Percentiles rank a stretch among this genome's conserved stretches.
phyloP scores from a whole-genome alignment of 2,329 filamentous ascomycete species.

The Akanthomyces muscarius region DNA sequence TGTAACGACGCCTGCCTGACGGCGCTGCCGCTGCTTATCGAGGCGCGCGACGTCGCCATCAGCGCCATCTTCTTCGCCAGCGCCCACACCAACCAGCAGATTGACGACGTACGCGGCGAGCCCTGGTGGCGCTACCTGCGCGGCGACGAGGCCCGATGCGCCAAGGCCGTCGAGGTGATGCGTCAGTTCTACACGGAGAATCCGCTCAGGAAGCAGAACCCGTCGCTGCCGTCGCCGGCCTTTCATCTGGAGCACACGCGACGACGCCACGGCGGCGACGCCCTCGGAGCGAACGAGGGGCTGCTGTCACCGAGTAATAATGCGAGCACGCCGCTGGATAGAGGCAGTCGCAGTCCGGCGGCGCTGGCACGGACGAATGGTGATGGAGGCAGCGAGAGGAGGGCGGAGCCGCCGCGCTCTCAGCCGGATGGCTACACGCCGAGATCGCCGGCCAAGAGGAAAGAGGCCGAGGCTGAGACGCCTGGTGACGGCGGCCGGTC shows the following conservation, averaged over 20 bases:
- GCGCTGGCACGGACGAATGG: conserved; percentile 37
- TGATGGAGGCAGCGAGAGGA: conserved; percentile 31
- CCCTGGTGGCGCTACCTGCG: conserved; percentile 85
- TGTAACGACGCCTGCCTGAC: conserved; percentile 88
- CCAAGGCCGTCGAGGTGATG: conserved; percentile 72
- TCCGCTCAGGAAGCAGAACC: conserved; percentile 55
- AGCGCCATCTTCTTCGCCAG: conserved; percentile 84
- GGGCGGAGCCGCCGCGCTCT: conserved; percentile 23
- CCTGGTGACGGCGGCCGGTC: conserved; percentile 32
- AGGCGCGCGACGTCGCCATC: conserved; percentile 76
- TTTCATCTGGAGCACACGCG: conserved; percentile 55
- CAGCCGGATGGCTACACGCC: conserved; percentile 31
- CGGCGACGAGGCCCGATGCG: conserved; percentile 66
- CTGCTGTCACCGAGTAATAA: conserved; percentile 44
- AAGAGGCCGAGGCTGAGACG: conserved; percentile 35
- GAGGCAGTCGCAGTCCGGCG: conserved; percentile 44
- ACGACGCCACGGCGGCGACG: conserved; percentile 43
- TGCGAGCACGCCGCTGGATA: conserved; percentile 44
- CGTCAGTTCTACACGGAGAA: conserved; percentile 64
- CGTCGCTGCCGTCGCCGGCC: conserved; percentile 49
- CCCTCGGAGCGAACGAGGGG: conserved; percentile 29
- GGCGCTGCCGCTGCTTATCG: conserved; percentile 75
- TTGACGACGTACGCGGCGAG: conserved; percentile 70
- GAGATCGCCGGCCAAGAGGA: conserved; percentile 40
- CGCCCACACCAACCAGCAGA: conserved; percentile 66